A percentile compares a stretch with the other conserved stretches of the same genome.
These are phyloP conservation scores for Dalechampia spathulata DNA, from an alignment of 441 rosid genomes.

Conservation along the genomic window DNA sequence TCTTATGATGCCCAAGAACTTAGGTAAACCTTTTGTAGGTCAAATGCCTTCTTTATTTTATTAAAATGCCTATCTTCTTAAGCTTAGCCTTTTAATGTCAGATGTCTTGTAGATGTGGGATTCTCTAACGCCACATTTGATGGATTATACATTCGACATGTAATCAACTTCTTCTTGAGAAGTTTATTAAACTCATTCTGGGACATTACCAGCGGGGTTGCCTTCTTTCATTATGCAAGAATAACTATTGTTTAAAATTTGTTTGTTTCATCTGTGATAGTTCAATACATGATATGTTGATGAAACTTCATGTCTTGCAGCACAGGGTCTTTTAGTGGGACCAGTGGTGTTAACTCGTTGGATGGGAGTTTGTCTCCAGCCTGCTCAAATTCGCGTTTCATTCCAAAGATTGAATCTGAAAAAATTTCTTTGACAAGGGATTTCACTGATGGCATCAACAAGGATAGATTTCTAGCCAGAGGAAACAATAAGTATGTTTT, in stretches of 20 bases:
- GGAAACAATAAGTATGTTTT: constrained; percentile 42
- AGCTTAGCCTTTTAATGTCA: background rate
- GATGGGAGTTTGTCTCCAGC: constrained; percentile 26
- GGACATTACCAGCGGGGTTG: too few relatives aligned
- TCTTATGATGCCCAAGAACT: constrained; percentile 34
- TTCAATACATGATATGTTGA: constrained; percentile 4
- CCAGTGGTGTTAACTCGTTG: constrained; percentile 25
- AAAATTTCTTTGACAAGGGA: constrained; percentile 41
- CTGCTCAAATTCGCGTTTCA: constrained; percentile 23
- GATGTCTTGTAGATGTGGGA: too few relatives aligned
- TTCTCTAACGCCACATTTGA: too few relatives aligned
- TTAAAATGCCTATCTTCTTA: background rate
- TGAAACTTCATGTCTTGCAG: constrained; percentile 26
- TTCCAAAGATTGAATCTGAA: constrained; percentile 34
- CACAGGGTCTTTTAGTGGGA: constrained; percentile 33
- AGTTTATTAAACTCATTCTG: too few relatives aligned
- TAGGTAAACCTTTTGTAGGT: constrained; percentile 30
- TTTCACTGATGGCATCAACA: constrained; percentile 25
- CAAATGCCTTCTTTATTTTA: background rate
- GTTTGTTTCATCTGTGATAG: background rate
- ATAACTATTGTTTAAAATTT: too few relatives aligned
- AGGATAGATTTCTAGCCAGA: constrained; percentile 37
- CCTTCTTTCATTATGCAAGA: too few relatives aligned
- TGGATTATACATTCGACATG: too few relatives aligned
- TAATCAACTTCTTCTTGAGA: too few relatives aligned